Evolutionary conservation across 1,284 basidiomycete genomes (phyloP), one percentile per base, ranked within the genome.

Genomic region (Rhizopogon parksii): DNA sequence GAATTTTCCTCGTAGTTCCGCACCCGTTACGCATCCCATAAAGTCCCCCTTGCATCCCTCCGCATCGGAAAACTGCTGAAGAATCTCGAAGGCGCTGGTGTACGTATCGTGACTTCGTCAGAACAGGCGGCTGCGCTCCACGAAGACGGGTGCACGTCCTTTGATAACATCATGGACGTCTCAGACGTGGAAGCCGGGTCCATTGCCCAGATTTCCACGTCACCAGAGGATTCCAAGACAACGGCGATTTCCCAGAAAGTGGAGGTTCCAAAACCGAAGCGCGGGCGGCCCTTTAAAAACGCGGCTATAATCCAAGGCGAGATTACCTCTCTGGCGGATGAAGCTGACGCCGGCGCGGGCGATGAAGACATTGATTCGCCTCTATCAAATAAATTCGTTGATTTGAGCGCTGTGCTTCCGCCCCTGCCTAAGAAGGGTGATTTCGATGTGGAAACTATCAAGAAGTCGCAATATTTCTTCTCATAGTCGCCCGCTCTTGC

Each of bases 381-480:
- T 14, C 61, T 79, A 27, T 64, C 63, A 59, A 73, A 74, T 70
- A 80, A 78, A 70, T 95, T 93, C 65, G 79, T 95, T 53, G 76
- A 83, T 56, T 71, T 99, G 36, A 71, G 75, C 27, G 87, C 91
- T 58, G 61, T 95, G 56, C 67, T 99, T 12, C 95, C 95, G 0
- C 82, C 85, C 0, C 70, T 95, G 19, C 95, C 95, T 0, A 68
- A 82, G 64, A 91, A 92, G 72, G 96, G 95, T 53, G 74, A 78
- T 51, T 98, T 99, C 67, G 82, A 94, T 60, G 92, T 99, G 54
- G 75, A 82, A 62, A 79, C 78, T 56, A 95, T 98, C 70, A 85
- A 86, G 64, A 69, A 82, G 46, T 91, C 87, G 38, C 75, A 78
- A 42, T 97, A 96, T 70, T 97, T 97, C 80, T 96, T 95, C 76